Evolutionary conservation across 345 rosid genomes (phyloP).

Genomic region (Rhodomyrtus tomentosa): DNA sequence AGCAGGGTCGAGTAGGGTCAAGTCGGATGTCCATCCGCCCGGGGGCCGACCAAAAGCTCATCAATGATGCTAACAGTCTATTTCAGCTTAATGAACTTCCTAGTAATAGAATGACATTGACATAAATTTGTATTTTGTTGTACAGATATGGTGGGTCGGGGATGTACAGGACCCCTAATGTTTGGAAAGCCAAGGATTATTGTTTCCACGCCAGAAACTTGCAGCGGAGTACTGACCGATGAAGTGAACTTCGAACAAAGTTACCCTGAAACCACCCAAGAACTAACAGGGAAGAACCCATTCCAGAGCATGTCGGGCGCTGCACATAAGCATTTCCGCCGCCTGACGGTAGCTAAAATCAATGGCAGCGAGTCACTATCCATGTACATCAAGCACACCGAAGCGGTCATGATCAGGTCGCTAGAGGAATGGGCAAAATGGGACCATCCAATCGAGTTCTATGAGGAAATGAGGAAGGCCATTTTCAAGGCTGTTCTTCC

Average conservation of each 20-base stretch:
- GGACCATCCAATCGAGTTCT: conserved; percentile 14
- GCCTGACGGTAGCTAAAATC: conserved; percentile 36
- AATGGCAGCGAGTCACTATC: conserved; percentile 45
- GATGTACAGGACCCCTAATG: conserved; percentile 22
- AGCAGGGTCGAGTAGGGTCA: no score
- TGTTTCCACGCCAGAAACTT: conserved; percentile 20
- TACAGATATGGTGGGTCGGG: conserved; percentile 22
- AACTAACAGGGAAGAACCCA: conserved; percentile 17
- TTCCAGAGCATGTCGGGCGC: conserved; percentile 23
- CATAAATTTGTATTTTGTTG: not conserved
- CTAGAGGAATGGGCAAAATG: conserved; percentile 14
- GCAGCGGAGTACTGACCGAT: conserved; percentile 18
- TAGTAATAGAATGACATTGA: not conserved
- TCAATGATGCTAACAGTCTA: no score
- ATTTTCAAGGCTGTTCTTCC: conserved; percentile 17
- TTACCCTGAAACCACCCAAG: conserved; percentile 15
- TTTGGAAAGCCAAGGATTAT: conserved; percentile 26
- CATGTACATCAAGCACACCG: conserved; percentile 24
- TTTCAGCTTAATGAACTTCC: no score
- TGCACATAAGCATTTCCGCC: conserved; percentile 42
- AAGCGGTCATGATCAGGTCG: conserved; percentile 12
- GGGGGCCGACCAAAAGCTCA: no score
- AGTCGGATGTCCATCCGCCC: no score
- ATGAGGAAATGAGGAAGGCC: conserved; percentile 16
- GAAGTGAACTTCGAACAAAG: conserved; percentile 19